phyloP scores from a whole-genome alignment of 2,329 filamentous ascomycete species.

The Xylariaceae sp. region DNA sequence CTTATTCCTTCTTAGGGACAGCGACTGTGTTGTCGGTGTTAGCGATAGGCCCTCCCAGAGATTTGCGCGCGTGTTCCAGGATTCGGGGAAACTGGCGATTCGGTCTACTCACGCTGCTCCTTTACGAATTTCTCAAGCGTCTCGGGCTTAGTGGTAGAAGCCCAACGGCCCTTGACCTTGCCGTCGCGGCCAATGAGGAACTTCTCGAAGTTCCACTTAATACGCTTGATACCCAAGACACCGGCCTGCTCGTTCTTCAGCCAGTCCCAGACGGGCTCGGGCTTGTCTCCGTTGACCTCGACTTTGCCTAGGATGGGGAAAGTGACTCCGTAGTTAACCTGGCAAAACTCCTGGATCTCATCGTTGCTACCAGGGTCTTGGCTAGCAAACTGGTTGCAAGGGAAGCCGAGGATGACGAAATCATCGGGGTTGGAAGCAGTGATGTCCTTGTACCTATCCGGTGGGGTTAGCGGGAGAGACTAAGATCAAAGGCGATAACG shows the following conservation, averaged over 20 bases:
- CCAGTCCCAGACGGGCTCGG: slow-evolving; percentile 76
- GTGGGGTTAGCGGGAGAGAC: slow-evolving; percentile 7
- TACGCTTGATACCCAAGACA: slow-evolving; percentile 77
- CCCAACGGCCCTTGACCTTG: slow-evolving; percentile 80
- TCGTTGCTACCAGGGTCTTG: slow-evolving; percentile 86
- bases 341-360: slow-evolving; percentile 80
- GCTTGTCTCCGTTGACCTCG: slow-evolving; percentile 84
- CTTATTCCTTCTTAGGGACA: slow-evolving; percentile 41
- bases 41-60: background rate
- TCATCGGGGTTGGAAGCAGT: slow-evolving; percentile 65
- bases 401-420: slow-evolving; percentile 89
- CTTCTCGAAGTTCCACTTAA: slow-evolving; percentile 99
- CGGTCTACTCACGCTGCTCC: slow-evolving; percentile 48
- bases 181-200: slow-evolving; percentile 86
- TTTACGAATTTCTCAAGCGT: slow-evolving; percentile 69
- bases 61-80: background rate
- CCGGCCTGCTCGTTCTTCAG: slow-evolving; percentile 71
- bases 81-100: background rate
- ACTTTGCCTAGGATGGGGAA: slow-evolving; percentile 92
- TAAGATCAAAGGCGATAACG: no score
- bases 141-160: slow-evolving; percentile 83
- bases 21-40: slow-evolving; percentile 41
- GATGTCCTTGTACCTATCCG: slow-evolving; percentile 60
- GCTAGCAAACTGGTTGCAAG: slow-evolving; percentile 93
- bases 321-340: slow-evolving; percentile 86